Evolutionary conservation across 2,329 filamentous ascomycete species (phyloP).

Genomic region (Diaporthe vexans): DNA sequence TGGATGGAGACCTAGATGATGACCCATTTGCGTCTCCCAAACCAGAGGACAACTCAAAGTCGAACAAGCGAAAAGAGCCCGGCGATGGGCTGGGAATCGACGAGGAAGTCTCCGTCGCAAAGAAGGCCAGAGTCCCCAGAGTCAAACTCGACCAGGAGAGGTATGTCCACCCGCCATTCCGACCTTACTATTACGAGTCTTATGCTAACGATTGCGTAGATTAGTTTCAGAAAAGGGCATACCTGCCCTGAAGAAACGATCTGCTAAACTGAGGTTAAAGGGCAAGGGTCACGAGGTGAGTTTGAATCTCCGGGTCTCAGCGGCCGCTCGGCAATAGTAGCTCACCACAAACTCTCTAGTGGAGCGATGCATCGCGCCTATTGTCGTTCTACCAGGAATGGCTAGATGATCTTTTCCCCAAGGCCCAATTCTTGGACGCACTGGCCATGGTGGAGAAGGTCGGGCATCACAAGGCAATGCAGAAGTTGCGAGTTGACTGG

Average conservation of each 20-base stretch:
- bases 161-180: constrained; percentile 55
- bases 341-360: constrained; percentile 62
- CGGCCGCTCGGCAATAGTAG: not conserved
- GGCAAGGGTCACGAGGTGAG: constrained; percentile 92
- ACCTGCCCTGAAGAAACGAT: constrained; percentile 81
- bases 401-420: constrained; percentile 96
- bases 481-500: constrained; percentile 83
- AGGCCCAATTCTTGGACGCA: constrained; percentile 93
- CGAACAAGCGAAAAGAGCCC: constrained; percentile 64
- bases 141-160: constrained; percentile 90
- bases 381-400: constrained; percentile 95
- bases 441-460: constrained; percentile 92
- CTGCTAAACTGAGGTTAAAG: constrained; percentile 82
- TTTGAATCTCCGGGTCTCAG: constrained; percentile 37
- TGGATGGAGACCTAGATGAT: constrained; percentile 63
- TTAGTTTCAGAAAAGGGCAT: constrained; percentile 88
- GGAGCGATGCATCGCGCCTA: constrained; percentile 84
- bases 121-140: constrained; percentile 77
- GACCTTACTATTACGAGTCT: not conserved
- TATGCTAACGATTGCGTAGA: constrained; percentile 58
- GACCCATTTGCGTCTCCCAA: constrained; percentile 65
- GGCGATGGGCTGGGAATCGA: constrained; percentile 80
- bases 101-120: constrained; percentile 85
- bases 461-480: constrained; percentile 85
- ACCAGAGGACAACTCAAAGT: constrained; percentile 55